A percentile compares a stretch with the other conserved stretches of the same genome.
These are phyloP conservation scores for Phaeotremella fagi DNA, from an alignment of 768 basidiomycete genomes.

Conservation along the genomic window DNA sequence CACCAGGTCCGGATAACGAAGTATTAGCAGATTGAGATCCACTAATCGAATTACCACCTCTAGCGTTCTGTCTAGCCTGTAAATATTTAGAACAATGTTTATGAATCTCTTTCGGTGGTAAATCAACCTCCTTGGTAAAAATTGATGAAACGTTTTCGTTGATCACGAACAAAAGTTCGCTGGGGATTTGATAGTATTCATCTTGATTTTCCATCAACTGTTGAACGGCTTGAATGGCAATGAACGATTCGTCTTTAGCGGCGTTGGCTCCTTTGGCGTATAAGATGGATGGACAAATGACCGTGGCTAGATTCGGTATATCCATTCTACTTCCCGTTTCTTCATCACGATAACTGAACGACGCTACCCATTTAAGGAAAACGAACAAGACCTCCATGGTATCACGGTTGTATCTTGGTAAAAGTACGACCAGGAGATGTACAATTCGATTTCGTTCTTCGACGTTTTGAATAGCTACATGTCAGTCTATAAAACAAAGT, in stretches of 20 bases:
- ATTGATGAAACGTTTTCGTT: slow-evolving; percentile 74
- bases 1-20: neutral
- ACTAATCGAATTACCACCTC: neutral
- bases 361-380: slow-evolving; percentile 99
- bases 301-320: slow-evolving; percentile 86
- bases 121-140: slow-evolving; percentile 77
- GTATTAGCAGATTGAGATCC: neutral
- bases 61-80: slow-evolving; percentile 28
- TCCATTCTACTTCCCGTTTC: slow-evolving; percentile 99
- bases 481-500: neutral
- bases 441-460: slow-evolving; percentile 76
- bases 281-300: slow-evolving; percentile 96
- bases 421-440: slow-evolving; percentile 74
- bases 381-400: slow-evolving; percentile 97
- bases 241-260: slow-evolving; percentile 87
- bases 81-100: slow-evolving; percentile 93
- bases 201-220: slow-evolving; percentile 87
- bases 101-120: slow-evolving; percentile 90
- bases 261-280: slow-evolving; percentile 78
- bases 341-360: slow-evolving; percentile 95
- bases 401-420: slow-evolving; percentile 92
- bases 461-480: slow-evolving; percentile 63
- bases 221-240: slow-evolving; percentile 78
- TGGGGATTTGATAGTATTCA: slow-evolving; percentile 89
- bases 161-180: slow-evolving; percentile 78